Percentiles rank a stretch among this genome's conserved stretches.
Evolutionary conservation across 2,329 filamentous ascomycete genomes (phyloP).

Genomic region (Diaporthe citriasiana): DNA sequence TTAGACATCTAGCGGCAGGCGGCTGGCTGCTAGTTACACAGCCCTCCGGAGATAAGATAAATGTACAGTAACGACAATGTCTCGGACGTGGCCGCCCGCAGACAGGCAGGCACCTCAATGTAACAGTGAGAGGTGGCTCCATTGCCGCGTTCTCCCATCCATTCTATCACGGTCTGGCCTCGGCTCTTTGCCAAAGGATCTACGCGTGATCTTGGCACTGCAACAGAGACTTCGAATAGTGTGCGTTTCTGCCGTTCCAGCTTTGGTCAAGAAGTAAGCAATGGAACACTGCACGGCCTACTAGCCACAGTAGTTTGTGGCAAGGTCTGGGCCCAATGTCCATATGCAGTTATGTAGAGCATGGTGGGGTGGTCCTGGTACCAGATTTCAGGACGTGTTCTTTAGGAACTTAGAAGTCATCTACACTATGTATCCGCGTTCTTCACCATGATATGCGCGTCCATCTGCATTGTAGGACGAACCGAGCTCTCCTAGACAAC

Average conservation of each 20-base stretch:
- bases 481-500: too few species aligned
- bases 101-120: neutral
- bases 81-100: neutral
- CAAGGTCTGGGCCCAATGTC: neutral
- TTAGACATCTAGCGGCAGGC: neutral
- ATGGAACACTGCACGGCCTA: conserved; percentile 16
- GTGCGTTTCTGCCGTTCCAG: neutral
- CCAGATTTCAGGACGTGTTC: neutral
- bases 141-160: neutral
- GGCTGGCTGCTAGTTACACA: neutral
- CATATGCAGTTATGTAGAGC: neutral
- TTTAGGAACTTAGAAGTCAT: neutral
- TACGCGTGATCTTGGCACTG: neutral
- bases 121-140: neutral
- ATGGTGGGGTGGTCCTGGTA: neutral
- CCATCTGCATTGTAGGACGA: neutral
- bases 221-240: neutral
- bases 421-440: neutral
- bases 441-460: too few species aligned
- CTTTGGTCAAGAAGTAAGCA: neutral
- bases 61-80: too few species aligned
- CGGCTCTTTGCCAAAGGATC: neutral
- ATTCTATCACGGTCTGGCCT: neutral
- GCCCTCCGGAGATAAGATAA: neutral
- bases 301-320: neutral